Evolutionary conservation across 345 rosid species (phyloP).

Genomic region (Melaleuca alternifolia): DNA sequence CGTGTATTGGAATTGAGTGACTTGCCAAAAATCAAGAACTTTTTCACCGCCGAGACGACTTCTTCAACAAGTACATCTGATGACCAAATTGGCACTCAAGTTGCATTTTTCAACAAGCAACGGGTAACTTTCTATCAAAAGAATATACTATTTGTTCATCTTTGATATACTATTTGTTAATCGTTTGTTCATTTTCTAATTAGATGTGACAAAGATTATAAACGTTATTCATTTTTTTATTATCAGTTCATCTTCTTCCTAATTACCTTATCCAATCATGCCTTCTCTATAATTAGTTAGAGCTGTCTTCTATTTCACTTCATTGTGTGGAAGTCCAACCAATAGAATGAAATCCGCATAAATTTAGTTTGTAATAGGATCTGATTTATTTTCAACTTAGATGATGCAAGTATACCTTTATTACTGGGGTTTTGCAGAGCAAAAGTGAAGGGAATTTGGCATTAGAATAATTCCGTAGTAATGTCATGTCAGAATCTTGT

Average conservation of each 20-base stretch:
- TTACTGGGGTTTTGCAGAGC: fast-evolving
- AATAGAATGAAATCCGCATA: too few species aligned
- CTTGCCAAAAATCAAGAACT: not conserved
- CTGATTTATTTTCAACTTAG: too few species aligned
- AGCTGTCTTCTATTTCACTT: too few species aligned
- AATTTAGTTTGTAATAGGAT: too few species aligned
- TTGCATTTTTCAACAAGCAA: not conserved
- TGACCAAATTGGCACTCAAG: not conserved
- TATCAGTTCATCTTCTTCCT: not conserved
- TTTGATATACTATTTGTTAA: too few species aligned
- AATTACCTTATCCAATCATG: too few species aligned
- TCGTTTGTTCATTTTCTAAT: not conserved
- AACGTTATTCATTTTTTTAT: too few species aligned
- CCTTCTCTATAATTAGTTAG: too few species aligned
- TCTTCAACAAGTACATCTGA: not conserved
- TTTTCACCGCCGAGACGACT: fast-evolving
- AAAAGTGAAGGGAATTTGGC: not conserved
- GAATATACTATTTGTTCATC: too few species aligned
- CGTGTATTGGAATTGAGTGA: not conserved
- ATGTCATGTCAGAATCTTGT: not conserved
- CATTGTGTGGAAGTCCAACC: not conserved
- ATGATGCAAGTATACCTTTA: not conserved
- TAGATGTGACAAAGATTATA: too few species aligned
- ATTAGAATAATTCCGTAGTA: not conserved
- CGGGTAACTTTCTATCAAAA: not conserved